These are phyloP conservation scores for Metschnikowia amazonensis DNA, from an alignment of 805 yeast genomes.

Conservation along the genomic window DNA sequence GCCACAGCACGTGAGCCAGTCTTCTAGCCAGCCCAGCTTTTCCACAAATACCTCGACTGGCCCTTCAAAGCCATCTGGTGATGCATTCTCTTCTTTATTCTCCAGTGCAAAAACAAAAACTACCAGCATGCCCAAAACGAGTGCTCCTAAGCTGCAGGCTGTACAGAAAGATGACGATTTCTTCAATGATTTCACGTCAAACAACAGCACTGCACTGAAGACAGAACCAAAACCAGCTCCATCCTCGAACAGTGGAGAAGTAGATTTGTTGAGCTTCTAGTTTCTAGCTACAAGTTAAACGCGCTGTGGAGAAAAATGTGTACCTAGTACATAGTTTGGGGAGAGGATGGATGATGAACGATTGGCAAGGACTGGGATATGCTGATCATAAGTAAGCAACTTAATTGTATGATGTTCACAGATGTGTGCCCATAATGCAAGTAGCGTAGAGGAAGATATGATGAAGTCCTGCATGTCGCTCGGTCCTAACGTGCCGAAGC, in stretches of 20 bases:
- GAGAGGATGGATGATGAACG: background rate
- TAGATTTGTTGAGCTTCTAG: slow-evolving; percentile 48
- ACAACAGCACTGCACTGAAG: slow-evolving; percentile 12
- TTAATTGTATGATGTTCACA: background rate
- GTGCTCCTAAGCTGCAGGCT: slow-evolving; percentile 11
- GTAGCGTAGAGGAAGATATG: background rate
- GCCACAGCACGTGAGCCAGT: slow-evolving; percentile 17
- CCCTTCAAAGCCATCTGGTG: slow-evolving; percentile 45
- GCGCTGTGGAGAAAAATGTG: background rate
- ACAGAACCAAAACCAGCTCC: slow-evolving; percentile 11
- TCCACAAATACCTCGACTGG: slow-evolving; percentile 30
- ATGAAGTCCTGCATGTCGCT: slow-evolving; percentile 4
- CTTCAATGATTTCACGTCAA: slow-evolving; percentile 33
- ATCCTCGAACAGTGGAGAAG: slow-evolving; percentile 29
- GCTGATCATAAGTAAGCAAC: background rate
- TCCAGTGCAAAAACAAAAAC: slow-evolving; percentile 55
- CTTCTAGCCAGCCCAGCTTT: slow-evolving; percentile 11
- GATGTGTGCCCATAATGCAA: background rate
- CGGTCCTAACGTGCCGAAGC: background rate
- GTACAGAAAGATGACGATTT: slow-evolving; percentile 23
- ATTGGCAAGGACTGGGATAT: background rate
- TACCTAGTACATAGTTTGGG: background rate
- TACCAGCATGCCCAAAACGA: slow-evolving; percentile 10
- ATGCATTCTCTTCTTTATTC: slow-evolving; percentile 71
- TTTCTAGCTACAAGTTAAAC: background rate